A percentile compares a stretch with the other conserved stretches of the same genome.
Evolutionary conservation across 2,329 filamentous ascomycete species (phyloP).

Genomic region (Trichoderma asperellum): DNA sequence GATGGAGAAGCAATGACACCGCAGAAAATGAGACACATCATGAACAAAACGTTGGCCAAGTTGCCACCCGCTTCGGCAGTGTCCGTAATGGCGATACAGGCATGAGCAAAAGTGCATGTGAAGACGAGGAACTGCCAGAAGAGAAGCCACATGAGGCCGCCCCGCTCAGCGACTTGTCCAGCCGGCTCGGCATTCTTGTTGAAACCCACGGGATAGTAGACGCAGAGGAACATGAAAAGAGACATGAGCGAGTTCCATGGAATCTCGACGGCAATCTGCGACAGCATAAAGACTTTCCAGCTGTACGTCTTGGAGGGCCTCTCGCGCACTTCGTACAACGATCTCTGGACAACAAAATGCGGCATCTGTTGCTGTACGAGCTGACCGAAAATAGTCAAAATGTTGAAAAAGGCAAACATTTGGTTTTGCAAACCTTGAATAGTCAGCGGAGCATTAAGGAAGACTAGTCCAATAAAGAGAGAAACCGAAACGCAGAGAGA

Average conservation of each 20-base stretch:
- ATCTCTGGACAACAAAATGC: slow-evolving; percentile 63
- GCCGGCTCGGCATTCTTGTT: slow-evolving; percentile 18
- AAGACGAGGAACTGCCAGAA: slow-evolving; percentile 27
- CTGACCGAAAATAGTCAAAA: slow-evolving; percentile 66
- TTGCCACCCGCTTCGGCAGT: slow-evolving; percentile 19
- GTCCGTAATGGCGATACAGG: slow-evolving; percentile 24
- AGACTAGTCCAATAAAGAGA: slow-evolving; percentile 71
- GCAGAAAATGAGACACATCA: slow-evolving; percentile 69
- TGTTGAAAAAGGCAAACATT: slow-evolving; percentile 73
- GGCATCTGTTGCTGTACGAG: slow-evolving; percentile 25
- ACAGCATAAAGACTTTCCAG: slow-evolving; percentile 68
- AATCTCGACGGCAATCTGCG: slow-evolving; percentile 8
- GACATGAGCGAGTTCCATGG: slow-evolving; percentile 25
- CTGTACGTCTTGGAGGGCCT: slow-evolving; percentile 69
- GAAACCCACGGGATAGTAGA: slow-evolving; percentile 19
- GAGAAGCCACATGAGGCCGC: slow-evolving; percentile 21
- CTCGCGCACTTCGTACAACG: slow-evolving; percentile 71
- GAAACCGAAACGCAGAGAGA: slow-evolving; percentile 55
- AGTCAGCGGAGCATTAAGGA: slow-evolving; percentile 55
- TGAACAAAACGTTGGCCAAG: slow-evolving; percentile 48
- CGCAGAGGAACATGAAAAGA: slow-evolving; percentile 22
- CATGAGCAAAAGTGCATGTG: slow-evolving; percentile 44
- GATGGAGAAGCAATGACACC: slow-evolving; percentile 70
- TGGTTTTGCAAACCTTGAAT: slow-evolving; percentile 65
- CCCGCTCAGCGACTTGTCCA: slow-evolving; percentile 2